Evolutionary conservation across 2,329 filamentous ascomycete species (phyloP).

Genomic region (Bimuria novae-zelandiae): DNA sequence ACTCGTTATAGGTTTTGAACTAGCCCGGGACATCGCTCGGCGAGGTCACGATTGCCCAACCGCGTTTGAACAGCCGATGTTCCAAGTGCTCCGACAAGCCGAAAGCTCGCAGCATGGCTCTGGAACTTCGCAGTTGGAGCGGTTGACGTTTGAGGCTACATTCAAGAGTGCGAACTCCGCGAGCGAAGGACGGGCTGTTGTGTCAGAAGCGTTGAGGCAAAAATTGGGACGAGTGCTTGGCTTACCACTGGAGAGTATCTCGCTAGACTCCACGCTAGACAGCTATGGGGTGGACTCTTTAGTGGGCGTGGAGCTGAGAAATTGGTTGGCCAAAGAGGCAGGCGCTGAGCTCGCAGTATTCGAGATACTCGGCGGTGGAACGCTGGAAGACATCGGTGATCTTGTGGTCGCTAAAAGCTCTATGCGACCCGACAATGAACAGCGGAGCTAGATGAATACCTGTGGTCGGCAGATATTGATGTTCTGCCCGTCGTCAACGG

Average conservation of each 20-base stretch:
- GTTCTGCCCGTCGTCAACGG: too few species aligned
- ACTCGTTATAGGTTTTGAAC: constrained; percentile 1
- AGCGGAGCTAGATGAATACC: too few species aligned
- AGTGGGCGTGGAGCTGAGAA: constrained; percentile 9
- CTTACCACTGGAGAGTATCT: not conserved
- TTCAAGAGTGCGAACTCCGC: not conserved
- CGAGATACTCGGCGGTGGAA: constrained; percentile 6
- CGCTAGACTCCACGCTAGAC: not conserved
- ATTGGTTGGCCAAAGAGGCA: constrained; percentile 11
- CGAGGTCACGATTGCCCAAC: not conserved
- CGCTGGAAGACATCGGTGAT: not conserved
- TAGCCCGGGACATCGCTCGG: not conserved
- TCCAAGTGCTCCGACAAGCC: not conserved
- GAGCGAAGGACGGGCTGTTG: not conserved
- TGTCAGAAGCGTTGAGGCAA: not conserved
- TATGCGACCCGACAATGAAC: too few species aligned
- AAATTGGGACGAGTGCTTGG: constrained; percentile 2
- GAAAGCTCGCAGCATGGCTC: too few species aligned
- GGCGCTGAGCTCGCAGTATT: constrained; percentile 11
- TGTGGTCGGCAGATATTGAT: too few species aligned
- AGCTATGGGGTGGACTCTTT: constrained; percentile 10
- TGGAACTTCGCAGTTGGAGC: not conserved
- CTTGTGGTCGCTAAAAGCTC: not conserved
- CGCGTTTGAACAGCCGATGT: not conserved
- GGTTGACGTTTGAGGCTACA: not conserved